Base-by-base conservation (phyloP, 2,329 filamentous ascomycete genomes). In the Myriosclerotinia duriaeana region DNA sequence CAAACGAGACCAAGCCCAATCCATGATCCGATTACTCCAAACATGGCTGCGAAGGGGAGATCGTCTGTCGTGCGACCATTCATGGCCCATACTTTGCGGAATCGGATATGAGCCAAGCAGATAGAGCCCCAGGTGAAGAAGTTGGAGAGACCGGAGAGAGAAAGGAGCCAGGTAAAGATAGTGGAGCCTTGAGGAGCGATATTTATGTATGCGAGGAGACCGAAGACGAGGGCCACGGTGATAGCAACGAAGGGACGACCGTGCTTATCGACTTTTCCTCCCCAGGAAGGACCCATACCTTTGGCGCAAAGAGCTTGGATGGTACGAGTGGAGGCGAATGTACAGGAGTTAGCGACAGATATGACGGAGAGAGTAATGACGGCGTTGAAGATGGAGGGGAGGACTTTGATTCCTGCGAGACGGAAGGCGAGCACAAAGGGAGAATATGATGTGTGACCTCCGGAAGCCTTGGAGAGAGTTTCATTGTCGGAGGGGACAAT, bases 361-460 rank as follows among this genome's bases (percentile, higher is more conserved):
- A 97, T 81, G 38, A 97, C 93, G 34, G 92, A 90, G 68, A 96
- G 87, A 76, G 97, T 88, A 77, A 98, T 97, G 70, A 97, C 92
- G 36, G 88, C 88, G 78, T 98, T 98, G 89, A 97, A 96, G 68
- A 97, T 86, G 0, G 90, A 93, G 2, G 92, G 92, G 4, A 97
- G 85, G 2, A 89, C 88, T 63, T 86, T 80, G 74, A 97, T 96
- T 20, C 91, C 89, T 4, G 93, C 93, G 69, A 93, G 89, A 71
- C 89, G 83, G 74, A 97, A 96, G 70, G 93, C 91, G 72, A 97
- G 93, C 73, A 97, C 93, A 77, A 97, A 97, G 4, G 94, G 94
- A 3, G 92, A 96, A 4, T 92, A 90, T 53, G 70, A 62, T 38
- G 87, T 87, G 62, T 88, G 86, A 89, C n/a, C 85, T 85, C 30